Base-by-base conservation (phyloP, 1,139 yeast genomes). In the Geotrichum australiense region DNA sequence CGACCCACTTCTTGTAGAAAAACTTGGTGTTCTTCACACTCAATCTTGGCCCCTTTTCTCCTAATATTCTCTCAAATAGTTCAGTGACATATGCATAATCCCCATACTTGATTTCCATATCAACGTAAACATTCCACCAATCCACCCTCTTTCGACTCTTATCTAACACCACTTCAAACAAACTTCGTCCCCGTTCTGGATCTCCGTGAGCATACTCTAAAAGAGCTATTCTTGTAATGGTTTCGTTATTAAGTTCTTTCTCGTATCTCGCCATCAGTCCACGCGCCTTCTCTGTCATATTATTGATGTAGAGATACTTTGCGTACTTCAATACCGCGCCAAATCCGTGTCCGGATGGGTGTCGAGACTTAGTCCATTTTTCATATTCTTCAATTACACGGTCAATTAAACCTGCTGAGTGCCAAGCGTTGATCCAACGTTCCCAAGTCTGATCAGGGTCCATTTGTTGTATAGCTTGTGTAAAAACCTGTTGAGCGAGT, bases 121-220 rank as follows among this genome's bases (percentile, higher is more conserved):
- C 98, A 51, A 89, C 74, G 63, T 87, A 87, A 35, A 89, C 93
- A 58, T 83, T 87, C 97, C 97, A 91, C 52, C 91, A 65, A 62
- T 91, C 98, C 47, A 85, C 76, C 64, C 94, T 77, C 69, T 86
- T 86, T 47, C 96, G 94, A 39, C 85, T 93, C 58, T 87, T 93
- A 25, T 93, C 76, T 45, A 91, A 65, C 49, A 91, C 74, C 40
- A 96, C 97, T 68, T 91, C 97, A 57, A 89, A 86, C 53, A 91
- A 70, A 1, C 96, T 84, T 62, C 97, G 78, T 43, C 94, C 98
- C 61, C 91, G 93, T 64, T 91, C 98, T 8, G 85, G 69, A 52
- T 86, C 95, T 52, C 97, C 97, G 59, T 80, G 77, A 51, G 73
- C 62, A 59, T 80, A 91, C 64, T 91, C 97, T 42, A 89, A 66